Evolutionary conservation across 495 filamentous ascomycete genomes (phyloP).

Genomic region (Talaromyces adpressus): DNA sequence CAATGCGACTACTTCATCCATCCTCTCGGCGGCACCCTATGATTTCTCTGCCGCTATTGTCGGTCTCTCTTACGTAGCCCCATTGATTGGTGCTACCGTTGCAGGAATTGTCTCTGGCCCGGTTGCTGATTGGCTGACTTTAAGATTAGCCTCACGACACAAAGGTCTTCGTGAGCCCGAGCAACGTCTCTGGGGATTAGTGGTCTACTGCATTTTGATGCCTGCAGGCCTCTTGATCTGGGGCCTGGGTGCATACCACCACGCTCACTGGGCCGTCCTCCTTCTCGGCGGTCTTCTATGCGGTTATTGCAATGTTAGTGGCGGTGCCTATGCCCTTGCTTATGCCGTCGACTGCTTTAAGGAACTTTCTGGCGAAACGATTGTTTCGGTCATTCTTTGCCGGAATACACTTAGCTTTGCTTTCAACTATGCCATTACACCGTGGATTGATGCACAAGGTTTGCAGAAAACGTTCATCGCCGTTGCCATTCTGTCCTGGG

Average conservation of each 20-base stretch:
- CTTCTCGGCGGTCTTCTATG: conserved; percentile 25
- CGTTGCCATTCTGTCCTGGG: conserved; percentile 5
- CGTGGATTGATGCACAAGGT: conserved; percentile 7
- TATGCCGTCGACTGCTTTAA: conserved; percentile 34
- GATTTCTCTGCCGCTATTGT: conserved; percentile 7
- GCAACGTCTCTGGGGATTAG: conserved; percentile 19
- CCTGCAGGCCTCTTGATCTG: conserved; percentile 27
- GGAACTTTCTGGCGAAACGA: conserved; percentile 45
- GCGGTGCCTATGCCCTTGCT: conserved; percentile 29
- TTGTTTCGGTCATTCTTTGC: conserved; percentile 50
- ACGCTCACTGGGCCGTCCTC: conserved; percentile 26
- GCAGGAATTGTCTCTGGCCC: conserved; percentile 1
- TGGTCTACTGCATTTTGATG: conserved; percentile 20
- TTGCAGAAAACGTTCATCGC: conserved; percentile 4
- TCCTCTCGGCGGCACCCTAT: neutral
- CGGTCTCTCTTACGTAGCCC: conserved; percentile 8
- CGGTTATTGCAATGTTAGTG: conserved; percentile 27
- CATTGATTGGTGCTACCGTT: conserved; percentile 6
- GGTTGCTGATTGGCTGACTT: conserved; percentile 17
- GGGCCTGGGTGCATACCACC: conserved; percentile 24
- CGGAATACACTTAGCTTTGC: conserved; percentile 45
- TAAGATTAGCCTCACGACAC: conserved; percentile 20
- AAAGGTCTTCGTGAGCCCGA: conserved; percentile 30
- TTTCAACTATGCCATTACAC: conserved; percentile 9
- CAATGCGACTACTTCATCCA: conserved; percentile 8